Conservation (phyloP, 179 eudicot species). For the Vitellaria paradoxa region DNA sequence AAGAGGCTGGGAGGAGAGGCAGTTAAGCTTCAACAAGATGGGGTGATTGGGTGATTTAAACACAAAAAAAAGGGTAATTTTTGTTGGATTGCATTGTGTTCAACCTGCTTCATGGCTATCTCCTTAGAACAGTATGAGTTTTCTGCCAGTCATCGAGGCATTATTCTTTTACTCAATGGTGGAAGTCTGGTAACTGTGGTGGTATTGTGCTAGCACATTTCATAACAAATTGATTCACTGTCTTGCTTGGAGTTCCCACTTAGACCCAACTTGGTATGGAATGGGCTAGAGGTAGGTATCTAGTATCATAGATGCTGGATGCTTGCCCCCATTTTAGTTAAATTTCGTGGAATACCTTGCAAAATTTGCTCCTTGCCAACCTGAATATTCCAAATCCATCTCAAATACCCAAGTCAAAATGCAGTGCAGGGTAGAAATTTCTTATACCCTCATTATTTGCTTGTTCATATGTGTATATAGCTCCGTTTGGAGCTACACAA, state of each 20-base stretch:
- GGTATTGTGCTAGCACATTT: not conserved
- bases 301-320: not conserved
- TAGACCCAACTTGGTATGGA: not conserved
- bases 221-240: not conserved
- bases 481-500: too few relatives aligned
- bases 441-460: not conserved
- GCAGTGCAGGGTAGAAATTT: not conserved
- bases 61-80: too few relatives aligned
- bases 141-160: not conserved
- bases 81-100: too few relatives aligned
- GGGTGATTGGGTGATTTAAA: too few relatives aligned
- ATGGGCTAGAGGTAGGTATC: not conserved
- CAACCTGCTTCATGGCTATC: too few relatives aligned
- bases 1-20: slow-evolving; percentile 5
- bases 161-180: not conserved
- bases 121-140: too few relatives aligned
- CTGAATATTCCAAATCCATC: not conserved
- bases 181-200: not conserved
- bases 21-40: not conserved
- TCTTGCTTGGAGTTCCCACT: not conserved
- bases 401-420: not conserved
- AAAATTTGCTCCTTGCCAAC: not conserved
- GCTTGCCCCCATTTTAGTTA: not conserved
- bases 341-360: not conserved
- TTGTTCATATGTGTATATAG: too few relatives aligned